Evolutionary conservation across 345 rosid species (phyloP).

Genomic region (Moringa oleifera): DNA sequence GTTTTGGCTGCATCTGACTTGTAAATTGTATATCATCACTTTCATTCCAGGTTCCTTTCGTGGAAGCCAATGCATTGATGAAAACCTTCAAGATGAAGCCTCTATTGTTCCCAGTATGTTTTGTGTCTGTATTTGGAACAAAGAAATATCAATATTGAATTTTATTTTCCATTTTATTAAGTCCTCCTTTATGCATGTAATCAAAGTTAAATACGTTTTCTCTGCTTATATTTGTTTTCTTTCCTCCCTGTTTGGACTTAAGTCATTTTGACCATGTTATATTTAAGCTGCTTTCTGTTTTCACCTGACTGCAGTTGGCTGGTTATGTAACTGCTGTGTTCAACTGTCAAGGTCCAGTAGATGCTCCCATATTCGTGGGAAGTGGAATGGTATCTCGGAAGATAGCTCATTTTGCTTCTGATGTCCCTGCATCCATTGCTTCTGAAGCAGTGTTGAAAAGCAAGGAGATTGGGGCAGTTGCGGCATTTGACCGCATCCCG

Average conservation of each 20-base stretch:
- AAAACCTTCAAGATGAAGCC: conserved; percentile 92
- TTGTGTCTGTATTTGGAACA: conserved; percentile 42
- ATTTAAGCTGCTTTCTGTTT: conserved; percentile 8
- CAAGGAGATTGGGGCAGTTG: conserved; percentile 98
- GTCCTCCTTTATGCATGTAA: too few species aligned
- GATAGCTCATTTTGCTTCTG: conserved; percentile 57
- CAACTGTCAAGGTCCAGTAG: conserved; percentile 97
- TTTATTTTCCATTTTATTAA: too few species aligned
- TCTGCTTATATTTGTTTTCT: too few species aligned
- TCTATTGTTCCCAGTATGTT: conserved; percentile 71
- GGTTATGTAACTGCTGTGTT: conserved; percentile 96
- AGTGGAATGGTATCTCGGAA: conserved; percentile 95
- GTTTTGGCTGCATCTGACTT: neutral
- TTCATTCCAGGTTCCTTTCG: conserved; percentile 71
- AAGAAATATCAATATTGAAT: too few species aligned
- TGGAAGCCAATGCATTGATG: conserved; percentile 90
- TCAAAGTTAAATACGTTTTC: too few species aligned
- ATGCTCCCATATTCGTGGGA: conserved; percentile 95
- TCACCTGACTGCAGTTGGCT: conserved; percentile 66
- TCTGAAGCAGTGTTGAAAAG: conserved; percentile 79
- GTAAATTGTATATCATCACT: conserved; percentile 10
- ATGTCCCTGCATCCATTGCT: conserved; percentile 67
- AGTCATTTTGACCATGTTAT: neutral
- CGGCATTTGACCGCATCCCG: conserved; percentile 96
- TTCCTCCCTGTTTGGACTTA: too few species aligned